Base-by-base conservation (phyloP, 441 rosid species). In the Erodium trifolium region DNA sequence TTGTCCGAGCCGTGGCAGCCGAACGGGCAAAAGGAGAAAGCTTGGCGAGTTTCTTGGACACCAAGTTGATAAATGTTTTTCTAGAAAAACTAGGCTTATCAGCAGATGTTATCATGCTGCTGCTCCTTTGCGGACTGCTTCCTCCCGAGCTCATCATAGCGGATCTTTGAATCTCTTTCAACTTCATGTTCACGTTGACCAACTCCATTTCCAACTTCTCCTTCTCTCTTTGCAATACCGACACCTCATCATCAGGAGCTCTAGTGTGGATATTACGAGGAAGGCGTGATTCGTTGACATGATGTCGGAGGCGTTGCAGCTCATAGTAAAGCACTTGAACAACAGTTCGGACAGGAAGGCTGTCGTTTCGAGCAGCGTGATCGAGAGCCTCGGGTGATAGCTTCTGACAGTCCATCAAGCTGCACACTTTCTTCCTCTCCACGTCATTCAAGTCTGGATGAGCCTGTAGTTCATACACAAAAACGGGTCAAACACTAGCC, bases 311-410 rank as follows among this genome's bases (percentile, higher is more conserved):
- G 63, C 97, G 93, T 69, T 89, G 96, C 72, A 91, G 99, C 79
- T 93, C 97, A 51, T 88, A 82, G 82, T 91, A 89, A 63, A 93
- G 93, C 37, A 93, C 99, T 76, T 91, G 97, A 73, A 93, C 96
- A 59, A 91, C 95, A 0, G 96, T 91, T 29, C 91, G 96, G 67
- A 85, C 91, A 0, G 89, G 93, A 34, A 88, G 89, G 69, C 89
- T 80, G 72, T 88, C 86, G 13, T 88, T 88, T 59, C 83, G 87
- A 65, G 93, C 88, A n/a, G 88, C 93, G 5, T 88, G 93, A 17
- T 91, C 91, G 49, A 89, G 85, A 0, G 93, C 91, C 73, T 86
- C 91, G 34, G 89, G 45, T 0, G 93, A 86, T 59, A 86, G 89
- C 70, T 86, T 88, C 76, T 88, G 88, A 49, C 91, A 88, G 74